Percentiles rank a stretch among this genome's conserved stretches.
Conservation (phyloP, 2,329 filamentous ascomycete genomes). For the Stromatinia cepivora region DNA sequence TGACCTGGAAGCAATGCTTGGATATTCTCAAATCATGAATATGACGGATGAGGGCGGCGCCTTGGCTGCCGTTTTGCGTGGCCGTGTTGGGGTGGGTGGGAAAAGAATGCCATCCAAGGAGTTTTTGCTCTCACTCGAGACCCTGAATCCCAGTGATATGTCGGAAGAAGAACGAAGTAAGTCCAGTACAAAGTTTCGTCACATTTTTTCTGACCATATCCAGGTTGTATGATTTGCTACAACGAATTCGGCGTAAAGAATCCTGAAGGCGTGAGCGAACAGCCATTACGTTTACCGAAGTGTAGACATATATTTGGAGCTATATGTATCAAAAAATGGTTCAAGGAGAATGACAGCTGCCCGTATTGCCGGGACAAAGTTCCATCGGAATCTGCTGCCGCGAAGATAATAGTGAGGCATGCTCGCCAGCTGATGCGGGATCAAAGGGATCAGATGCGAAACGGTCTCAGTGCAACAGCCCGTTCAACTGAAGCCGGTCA, state of each 20-base stretch:
- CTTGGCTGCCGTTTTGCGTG: slow-evolving; percentile 31
- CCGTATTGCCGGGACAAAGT: slow-evolving; percentile 65
- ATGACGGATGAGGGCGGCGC: neutral
- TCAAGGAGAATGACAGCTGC: slow-evolving; percentile 61
- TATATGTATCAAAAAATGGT: slow-evolving; percentile 65
- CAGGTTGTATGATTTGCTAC: slow-evolving; percentile 65
- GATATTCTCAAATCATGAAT: neutral
- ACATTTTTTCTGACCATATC: slow-evolving; percentile 24
- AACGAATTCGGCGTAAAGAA: slow-evolving; percentile 59
- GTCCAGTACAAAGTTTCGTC: slow-evolving; percentile 22
- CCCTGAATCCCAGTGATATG: slow-evolving; percentile 36
- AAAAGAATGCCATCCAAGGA: slow-evolving; percentile 38
- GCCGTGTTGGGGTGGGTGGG: slow-evolving; percentile 8
- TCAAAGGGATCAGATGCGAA: neutral
- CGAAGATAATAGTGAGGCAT: slow-evolving; percentile 22
- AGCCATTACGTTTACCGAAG: slow-evolving; percentile 57
- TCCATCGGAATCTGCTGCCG: slow-evolving; percentile 47
- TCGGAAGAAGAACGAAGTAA: slow-evolving; percentile 37
- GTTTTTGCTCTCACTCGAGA: slow-evolving; percentile 37
- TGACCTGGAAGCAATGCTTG: neutral
- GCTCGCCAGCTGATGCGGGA: neutral
- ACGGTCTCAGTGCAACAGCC: neutral
- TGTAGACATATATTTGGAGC: slow-evolving; percentile 66
- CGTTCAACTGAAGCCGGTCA: neutral
- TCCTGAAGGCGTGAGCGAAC: slow-evolving; percentile 59